These are phyloP conservation scores for Solanum ossicruentum DNA, from an alignment of 257 asterid species.

Conservation along the genomic window DNA sequence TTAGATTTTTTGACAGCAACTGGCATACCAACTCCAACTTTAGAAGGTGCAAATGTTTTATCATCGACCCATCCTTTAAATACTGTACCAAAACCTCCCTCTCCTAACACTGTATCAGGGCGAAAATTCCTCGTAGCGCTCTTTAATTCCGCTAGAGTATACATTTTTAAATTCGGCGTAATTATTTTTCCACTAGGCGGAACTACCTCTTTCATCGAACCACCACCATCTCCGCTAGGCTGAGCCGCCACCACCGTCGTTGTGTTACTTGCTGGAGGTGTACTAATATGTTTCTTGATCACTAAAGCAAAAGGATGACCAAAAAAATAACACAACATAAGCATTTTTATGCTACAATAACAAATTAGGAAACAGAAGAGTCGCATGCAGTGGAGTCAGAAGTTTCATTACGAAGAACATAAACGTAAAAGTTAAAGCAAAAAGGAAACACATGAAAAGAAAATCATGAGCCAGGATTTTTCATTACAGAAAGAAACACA, in stretches of 20 bases:
- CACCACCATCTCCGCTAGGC: background rate
- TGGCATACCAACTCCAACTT: constrained; percentile 60
- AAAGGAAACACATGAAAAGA: background rate
- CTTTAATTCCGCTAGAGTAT: constrained; percentile 9
- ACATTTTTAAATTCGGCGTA: constrained; percentile 18
- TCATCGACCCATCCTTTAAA: constrained; percentile 34
- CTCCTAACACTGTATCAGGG: constrained; percentile 31
- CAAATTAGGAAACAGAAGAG: background rate
- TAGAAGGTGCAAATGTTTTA: constrained; percentile 55
- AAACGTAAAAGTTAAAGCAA: background rate
- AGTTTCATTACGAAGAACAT: background rate
- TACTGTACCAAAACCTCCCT: constrained; percentile 38
- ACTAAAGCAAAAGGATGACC: background rate
- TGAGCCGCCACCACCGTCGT: background rate
- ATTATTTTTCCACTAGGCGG: constrained; percentile 7
- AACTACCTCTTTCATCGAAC: background rate
- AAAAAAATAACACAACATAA: background rate
- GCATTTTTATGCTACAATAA: background rate
- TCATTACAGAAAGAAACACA: background rate
- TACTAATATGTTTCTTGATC: background rate
- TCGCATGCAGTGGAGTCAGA: background rate
- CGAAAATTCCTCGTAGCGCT: constrained; percentile 25
- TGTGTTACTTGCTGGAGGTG: background rate
- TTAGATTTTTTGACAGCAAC: constrained; percentile 83
- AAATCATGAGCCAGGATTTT: background rate